Percentiles rank a stretch among this genome's conserved stretches.
Conservation (phyloP, 192 early-diverging fungal genomes). For the Ambispora gerdemannii region DNA sequence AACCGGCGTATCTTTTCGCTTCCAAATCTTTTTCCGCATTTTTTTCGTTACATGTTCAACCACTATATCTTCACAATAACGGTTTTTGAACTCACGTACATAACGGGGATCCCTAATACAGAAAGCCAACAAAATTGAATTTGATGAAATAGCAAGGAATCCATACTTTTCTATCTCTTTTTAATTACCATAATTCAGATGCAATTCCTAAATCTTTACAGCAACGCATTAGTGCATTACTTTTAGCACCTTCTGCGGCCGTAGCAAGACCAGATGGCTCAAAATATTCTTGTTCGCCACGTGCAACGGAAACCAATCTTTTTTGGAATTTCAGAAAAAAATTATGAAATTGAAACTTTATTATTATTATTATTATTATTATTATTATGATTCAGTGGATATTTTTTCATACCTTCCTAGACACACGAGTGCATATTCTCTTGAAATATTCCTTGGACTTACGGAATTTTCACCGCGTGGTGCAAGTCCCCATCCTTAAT, state of each 20-base stretch:
- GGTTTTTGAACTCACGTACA: slow-evolving; percentile 80
- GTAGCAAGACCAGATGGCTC: slow-evolving; percentile 71
- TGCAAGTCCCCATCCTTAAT: slow-evolving; percentile 76
- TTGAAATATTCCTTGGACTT: slow-evolving; percentile 69
- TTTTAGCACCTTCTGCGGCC: slow-evolving; percentile 84
- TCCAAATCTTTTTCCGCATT: slow-evolving; percentile 82
- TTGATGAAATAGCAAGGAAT: background rate
- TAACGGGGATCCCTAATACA: slow-evolving; percentile 77
- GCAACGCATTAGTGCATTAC: slow-evolving; percentile 92
- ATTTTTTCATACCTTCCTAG: slow-evolving; percentile 61
- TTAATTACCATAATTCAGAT: slow-evolving; percentile 81
- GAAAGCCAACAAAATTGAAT: background rate
- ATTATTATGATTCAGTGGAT: background rate
- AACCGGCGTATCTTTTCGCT: slow-evolving; percentile 66
- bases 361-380: background rate
- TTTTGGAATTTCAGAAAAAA: background rate
- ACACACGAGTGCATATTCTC: slow-evolving; percentile 90
- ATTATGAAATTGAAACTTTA: background rate
- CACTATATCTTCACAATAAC: slow-evolving; percentile 74
- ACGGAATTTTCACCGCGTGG: slow-evolving; percentile 88
- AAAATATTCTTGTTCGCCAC: slow-evolving; percentile 94
- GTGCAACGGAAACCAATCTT: slow-evolving; percentile 79
- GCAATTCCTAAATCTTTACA: slow-evolving; percentile 95
- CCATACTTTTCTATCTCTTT: too few species aligned
- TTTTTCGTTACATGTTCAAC: slow-evolving; percentile 72